Base-by-base conservation (phyloP, 148 eudicot species). In the Drosera capensis region DNA sequence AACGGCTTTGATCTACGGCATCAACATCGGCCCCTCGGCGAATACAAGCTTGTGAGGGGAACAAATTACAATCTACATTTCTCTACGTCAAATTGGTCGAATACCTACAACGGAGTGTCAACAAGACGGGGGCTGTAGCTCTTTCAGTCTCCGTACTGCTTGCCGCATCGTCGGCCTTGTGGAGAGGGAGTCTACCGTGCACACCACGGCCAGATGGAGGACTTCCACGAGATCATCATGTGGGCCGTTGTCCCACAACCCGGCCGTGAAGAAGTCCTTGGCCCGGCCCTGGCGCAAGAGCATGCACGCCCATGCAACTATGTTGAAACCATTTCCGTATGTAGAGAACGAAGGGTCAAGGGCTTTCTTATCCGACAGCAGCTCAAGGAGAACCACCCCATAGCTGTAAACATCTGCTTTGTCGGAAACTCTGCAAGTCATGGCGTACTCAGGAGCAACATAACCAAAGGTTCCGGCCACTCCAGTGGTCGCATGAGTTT, bases 391-490 rank as follows among this genome's bases (percentile, higher is more conserved):
- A 47, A 77, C 79, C 34, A 77, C 73, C 25, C 84, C 84, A 35
- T 66, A 77, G 49, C 84, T 77, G 50, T 73, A 77, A 43, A 77
- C 84, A 61, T 70, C 73, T 5, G 84, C 79, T 68, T 77, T 77
- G 49, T 73, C 69, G 20, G 79, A 72, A 57, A 77, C 83, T 47
- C 73, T 57, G 25, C 84, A 67, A 17, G 76, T 70, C 19, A 70
- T 77, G 17, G 84, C 83, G 53, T 77, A 77, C 62, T 77, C 79
- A 5, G 75, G 79, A 4, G 84, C 84, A n/a, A 77, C 79, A 39
- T 77, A 77, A 31, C 79, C 79, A 39, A 77, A 77, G 20, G 79
- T 77, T 22, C 79, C 79, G 3, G 78, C 79, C 22, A 77, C 83
- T 36, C 70, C 83, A 12, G 79, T 72, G 12, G 83, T 77, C 38